Percentiles rank a stretch among this genome's conserved stretches.
Evolutionary conservation across 2,329 filamentous ascomycete species (phyloP).

Genomic region (Pestalotiopsis sp.): DNA sequence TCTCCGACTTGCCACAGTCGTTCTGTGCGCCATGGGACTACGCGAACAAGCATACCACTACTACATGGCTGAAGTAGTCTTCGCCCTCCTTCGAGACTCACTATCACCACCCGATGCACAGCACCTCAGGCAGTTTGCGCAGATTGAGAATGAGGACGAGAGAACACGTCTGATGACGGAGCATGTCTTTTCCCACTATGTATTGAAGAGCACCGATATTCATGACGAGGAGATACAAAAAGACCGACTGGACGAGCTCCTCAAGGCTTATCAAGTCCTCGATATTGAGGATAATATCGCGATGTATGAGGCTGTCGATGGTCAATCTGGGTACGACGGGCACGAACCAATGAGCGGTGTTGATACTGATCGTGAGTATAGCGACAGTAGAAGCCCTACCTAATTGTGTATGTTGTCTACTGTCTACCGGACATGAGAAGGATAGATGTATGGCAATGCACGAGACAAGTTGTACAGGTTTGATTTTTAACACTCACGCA

Average conservation of each 20-base stretch:
- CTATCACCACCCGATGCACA: not conserved
- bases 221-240: not conserved
- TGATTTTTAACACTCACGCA: not conserved
- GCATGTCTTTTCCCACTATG: slow-evolving; percentile 2
- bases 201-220: not conserved
- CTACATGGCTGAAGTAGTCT: slow-evolving; percentile 35
- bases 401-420: not conserved
- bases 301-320: not conserved
- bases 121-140: not conserved
- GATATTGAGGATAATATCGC: not conserved
- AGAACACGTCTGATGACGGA: not conserved
- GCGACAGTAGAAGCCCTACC: not conserved
- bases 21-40: slow-evolving; percentile 35
- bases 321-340: not conserved
- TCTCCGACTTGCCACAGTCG: slow-evolving; percentile 30
- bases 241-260: not conserved
- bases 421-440: not conserved
- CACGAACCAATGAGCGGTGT: not conserved
- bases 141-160: not conserved
- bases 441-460: not conserved
- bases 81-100: slow-evolving; percentile 31
- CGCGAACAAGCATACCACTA: slow-evolving; percentile 35
- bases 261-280: not conserved
- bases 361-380: not conserved
- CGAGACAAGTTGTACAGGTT: not conserved